Base-by-base conservation (phyloP, 73 alveolate genomes). In the Paramecium pentaurelia region DNA sequence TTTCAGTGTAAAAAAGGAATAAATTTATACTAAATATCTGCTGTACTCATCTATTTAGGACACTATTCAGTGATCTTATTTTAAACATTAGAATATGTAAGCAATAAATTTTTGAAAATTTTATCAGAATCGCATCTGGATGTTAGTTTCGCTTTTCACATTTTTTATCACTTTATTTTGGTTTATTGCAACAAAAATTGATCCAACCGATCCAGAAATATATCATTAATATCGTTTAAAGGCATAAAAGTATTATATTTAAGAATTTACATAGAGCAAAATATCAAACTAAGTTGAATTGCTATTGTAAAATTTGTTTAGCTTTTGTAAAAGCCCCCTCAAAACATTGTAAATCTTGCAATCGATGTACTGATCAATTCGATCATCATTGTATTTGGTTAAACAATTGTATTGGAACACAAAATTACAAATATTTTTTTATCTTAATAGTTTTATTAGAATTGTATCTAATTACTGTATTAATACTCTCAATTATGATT, bases 351-450 rank as follows among this genome's bases (percentile, higher is more conserved):
- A 25, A 28, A 80, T 32, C 49, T 25, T 80, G 91, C 30, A 80
- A 80, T 44, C 34, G 91, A 80, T 80, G 91, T 47, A 80, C 91
- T 8, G 77, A 40, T 2, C n/a, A 80, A 22, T 80, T 80, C 30
- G 91, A 80, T 80, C 91, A 80, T 80, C 91, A 80, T 80, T 80
- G 91, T 22, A 47, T 80, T 8, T 80, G 91, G 84, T 64, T 64
- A 27, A 64, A 64, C 12, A 64, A 64, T 34, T 64, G 84, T 28
- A 64, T 64, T 6, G 84, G 84, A 12, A 4, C 20, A 8, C 20
- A 34, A 34, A 64, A 64, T 34, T 64, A 64, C 47, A 28, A n/a
- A 64, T 64, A 11, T 64, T 64, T 64, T 27, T 64, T 64, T 14
- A 28, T 64, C 42, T 10, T 64, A 64, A 28, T 64, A 3, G 84